Conservation (phyloP, 2,329 filamentous ascomycete genomes). For the Graphilbum fragrans region DNA sequence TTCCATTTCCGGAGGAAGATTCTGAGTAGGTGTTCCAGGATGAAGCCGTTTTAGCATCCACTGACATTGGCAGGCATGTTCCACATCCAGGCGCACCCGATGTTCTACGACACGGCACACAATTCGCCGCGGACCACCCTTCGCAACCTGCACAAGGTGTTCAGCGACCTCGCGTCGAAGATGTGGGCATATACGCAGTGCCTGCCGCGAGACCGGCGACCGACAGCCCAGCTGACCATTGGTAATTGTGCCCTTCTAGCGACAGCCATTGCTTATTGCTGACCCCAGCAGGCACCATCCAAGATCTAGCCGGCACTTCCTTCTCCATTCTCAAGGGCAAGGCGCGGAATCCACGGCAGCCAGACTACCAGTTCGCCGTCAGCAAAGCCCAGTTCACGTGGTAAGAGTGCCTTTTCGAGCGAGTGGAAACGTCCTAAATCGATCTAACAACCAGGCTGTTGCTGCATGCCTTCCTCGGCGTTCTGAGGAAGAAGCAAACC, state of each 20-base stretch:
- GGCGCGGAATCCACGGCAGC: constrained; percentile 29
- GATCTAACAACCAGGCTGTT: constrained; percentile 39
- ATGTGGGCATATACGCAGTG: constrained; percentile 50
- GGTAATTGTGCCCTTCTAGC: constrained; percentile 31
- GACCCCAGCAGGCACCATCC: constrained; percentile 42
- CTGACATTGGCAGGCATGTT: constrained; percentile 38
- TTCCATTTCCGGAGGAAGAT: constrained; percentile 71
- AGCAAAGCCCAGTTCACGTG: constrained; percentile 47
- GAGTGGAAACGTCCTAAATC: neutral
- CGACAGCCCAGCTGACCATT: constrained; percentile 46
- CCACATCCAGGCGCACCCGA: constrained; percentile 72
- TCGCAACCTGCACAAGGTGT: constrained; percentile 62
- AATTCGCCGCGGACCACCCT: constrained; percentile 61
- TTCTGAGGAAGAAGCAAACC: constrained; percentile 61
- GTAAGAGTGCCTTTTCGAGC: constrained; percentile 28
- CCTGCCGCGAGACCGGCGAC: constrained; percentile 44
- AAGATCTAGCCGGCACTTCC: constrained; percentile 52
- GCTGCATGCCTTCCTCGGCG: constrained; percentile 54
- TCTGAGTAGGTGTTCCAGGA: constrained; percentile 41
- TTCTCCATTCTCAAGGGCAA: constrained; percentile 50
- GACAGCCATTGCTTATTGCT: neutral
- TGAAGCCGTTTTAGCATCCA: neutral
- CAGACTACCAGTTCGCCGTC: constrained; percentile 46
- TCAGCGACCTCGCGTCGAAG: constrained; percentile 68
- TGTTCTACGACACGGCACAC: constrained; percentile 71